phyloP scores from a whole-genome alignment of 108 stramenopile genomes.

The Stephanodiscus triporus region DNA sequence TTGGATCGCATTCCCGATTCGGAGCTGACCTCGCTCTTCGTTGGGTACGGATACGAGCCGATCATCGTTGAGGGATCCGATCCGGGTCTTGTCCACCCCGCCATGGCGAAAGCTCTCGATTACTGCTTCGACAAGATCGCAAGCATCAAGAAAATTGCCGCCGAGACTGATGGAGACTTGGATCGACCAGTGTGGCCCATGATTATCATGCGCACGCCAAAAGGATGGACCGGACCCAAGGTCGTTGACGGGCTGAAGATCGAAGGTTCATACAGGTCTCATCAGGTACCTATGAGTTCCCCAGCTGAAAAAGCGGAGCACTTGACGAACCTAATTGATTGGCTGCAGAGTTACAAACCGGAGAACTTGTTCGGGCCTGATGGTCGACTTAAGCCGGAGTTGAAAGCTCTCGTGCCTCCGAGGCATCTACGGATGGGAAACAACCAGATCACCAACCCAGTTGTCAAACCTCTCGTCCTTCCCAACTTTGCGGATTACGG shows the following conservation, averaged over 20 bases:
- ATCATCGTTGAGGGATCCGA: constrained; percentile 31
- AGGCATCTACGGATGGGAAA: constrained; percentile 27
- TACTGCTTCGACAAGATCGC: constrained; percentile 25
- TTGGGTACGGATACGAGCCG: constrained; percentile 36
- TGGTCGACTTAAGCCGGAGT: constrained; percentile 18
- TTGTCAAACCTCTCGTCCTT: constrained; percentile 23
- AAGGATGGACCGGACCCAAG: constrained; percentile 36
- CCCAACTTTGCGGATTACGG: constrained; percentile 24
- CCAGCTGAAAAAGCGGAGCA: constrained; percentile 19
- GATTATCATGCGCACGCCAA: constrained; percentile 31
- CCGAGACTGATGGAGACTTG: constrained; percentile 3
- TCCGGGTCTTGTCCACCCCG: constrained; percentile 30
- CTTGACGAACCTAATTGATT: constrained; percentile 18
- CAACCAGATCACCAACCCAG: constrained; percentile 32
- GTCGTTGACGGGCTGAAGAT: constrained; percentile 27
- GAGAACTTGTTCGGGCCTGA: constrained; percentile 22
- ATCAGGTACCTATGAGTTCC: constrained; percentile 28
- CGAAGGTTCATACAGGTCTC: constrained; percentile 26
- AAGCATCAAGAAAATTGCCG: constrained; percentile 19
- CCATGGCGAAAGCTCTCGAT: constrained; percentile 24
- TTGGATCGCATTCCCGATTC: constrained; percentile 29
- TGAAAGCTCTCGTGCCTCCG: constrained; percentile 29
- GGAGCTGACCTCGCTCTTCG: constrained; percentile 31
- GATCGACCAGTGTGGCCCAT: constrained; percentile 28
- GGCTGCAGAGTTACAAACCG: constrained; percentile 21